Evolutionary conservation across 805 yeast species (phyloP), one percentile per base, ranked within the genome.

Genomic region (Yarrowia yakushimensis): DNA sequence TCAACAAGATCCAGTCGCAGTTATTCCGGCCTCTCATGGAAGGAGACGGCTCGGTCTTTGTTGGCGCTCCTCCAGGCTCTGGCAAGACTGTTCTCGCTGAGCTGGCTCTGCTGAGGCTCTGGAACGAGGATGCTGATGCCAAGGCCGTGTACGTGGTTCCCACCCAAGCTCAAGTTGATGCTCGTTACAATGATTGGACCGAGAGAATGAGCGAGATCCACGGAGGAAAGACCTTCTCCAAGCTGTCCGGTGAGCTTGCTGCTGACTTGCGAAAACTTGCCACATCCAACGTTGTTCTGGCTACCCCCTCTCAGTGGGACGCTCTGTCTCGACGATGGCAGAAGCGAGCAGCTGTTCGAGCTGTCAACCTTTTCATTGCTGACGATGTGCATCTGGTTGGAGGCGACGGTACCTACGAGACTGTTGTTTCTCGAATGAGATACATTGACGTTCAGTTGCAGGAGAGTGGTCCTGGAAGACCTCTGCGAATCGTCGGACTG

Each of bases 261-360:
- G 68, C 73, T 1, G 94, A 91, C 69, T 69, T 86, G 63, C 76
- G 78, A 57, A 67, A 83, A 3, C 68, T 91, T 7, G 84, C 84
- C 1, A 75, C 77, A 30, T 81, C 84, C 63, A 93, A 91, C 70
- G 72, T 93, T 60, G 74, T 90, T 17, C 72, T 93, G 13, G 83
- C 90, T 4, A 90, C 97, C 0, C 96, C 97, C 0, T 78, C 76
- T 22, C 93, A 89, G 65, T 88, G 90, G 77, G 92, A 89, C 65
- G 66, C 77, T 4, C 68, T 91, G 0, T 82, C 96, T 0, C 81
- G 93, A 65, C 79, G 91, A 50, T 92, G 98, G 98, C 85, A 85
- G 67, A 87, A 85, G 66, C 79, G 96, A 63, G 84, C 82, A 66
- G 84, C 66, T 66, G 77, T 93, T 5, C 90, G 86, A 64, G 71